Evolutionary conservation across 2,329 filamentous ascomycete species (phyloP).

Genomic region (Cercospora beticola): DNA sequence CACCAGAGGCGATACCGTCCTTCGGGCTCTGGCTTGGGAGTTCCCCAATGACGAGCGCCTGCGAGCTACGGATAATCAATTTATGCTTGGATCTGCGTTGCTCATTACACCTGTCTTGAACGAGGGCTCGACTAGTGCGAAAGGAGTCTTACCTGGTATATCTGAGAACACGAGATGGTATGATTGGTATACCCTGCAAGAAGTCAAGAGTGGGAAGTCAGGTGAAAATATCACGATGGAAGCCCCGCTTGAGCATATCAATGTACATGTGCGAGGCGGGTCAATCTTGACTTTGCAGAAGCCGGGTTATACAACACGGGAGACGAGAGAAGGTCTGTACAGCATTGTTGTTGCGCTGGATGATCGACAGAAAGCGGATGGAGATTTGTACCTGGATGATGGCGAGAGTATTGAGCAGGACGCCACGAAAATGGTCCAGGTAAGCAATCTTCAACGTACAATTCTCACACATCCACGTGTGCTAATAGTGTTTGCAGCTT

Average conservation of each 20-base stretch:
- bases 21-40: conserved; percentile 71
- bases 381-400: conserved; percentile 57
- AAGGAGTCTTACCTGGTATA: conserved; percentile 68
- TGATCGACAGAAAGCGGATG: not conserved
- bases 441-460: not conserved
- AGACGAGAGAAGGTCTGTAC: conserved; percentile 18
- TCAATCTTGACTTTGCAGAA: conserved; percentile 28
- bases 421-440: conserved; percentile 53
- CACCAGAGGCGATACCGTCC: conserved; percentile 63
- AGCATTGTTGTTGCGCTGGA: conserved; percentile 21
- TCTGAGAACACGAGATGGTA: conserved; percentile 64
- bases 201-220: conserved; percentile 46
- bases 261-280: conserved; percentile 30
- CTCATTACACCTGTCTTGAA: conserved; percentile 66
- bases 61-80: conserved; percentile 63
- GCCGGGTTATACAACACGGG: conserved; percentile 25
- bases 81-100: conserved; percentile 64
- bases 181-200: conserved; percentile 68
- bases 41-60: conserved; percentile 67
- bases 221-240: conserved; percentile 38
- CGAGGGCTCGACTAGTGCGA: conserved; percentile 59
- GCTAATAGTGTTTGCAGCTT: conserved; percentile 16
- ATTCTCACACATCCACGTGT: not conserved
- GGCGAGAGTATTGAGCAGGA: conserved; percentile 62
- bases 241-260: conserved; percentile 32